Conservation (phyloP, 208 protist species). For the Acanthamoeba culbertsoni region DNA sequence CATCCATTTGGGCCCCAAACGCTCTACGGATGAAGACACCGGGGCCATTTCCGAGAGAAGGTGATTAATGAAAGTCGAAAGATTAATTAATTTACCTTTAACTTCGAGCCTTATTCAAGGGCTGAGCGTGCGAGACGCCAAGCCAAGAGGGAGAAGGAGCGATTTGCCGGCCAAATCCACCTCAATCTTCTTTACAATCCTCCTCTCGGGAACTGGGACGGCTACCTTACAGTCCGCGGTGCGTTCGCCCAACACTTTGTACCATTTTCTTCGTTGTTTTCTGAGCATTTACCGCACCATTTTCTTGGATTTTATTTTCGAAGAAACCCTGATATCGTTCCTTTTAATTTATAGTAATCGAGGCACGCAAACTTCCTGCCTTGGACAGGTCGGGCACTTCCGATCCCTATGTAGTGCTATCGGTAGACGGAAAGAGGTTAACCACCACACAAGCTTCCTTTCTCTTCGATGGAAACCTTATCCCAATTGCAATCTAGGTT, state of each 20-base stretch:
- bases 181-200: background rate
- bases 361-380: background rate
- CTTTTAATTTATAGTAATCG: background rate
- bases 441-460: background rate
- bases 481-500: background rate
- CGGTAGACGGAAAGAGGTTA: background rate
- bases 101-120: background rate
- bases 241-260: background rate
- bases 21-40: background rate
- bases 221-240: background rate
- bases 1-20: background rate
- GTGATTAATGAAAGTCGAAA: background rate
- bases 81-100: too few species aligned
- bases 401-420: conserved; percentile 17
- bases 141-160: background rate
- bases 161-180: background rate
- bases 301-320: background rate
- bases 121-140: background rate
- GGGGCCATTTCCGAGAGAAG: background rate
- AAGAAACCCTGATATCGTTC: background rate
- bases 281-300: background rate
- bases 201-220: background rate
- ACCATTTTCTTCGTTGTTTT: background rate
- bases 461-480: background rate
- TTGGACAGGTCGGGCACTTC: background rate